Base-by-base conservation (phyloP, 345 rosid species). In the Rhodamnia rubescens region DNA sequence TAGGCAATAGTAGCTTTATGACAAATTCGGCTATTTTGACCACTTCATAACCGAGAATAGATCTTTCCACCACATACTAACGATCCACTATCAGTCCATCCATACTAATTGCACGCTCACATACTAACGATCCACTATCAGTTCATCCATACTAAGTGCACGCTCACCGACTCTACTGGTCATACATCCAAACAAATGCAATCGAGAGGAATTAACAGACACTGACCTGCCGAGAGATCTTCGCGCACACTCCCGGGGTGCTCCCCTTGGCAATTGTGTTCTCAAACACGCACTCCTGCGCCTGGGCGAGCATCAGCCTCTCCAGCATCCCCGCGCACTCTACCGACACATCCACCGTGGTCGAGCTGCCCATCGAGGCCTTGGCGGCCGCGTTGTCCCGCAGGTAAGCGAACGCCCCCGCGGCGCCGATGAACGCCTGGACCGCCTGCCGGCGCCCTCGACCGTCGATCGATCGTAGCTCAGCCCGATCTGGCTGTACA, bases 281-380 rank as follows among this genome's bases (percentile, higher is more conserved):
- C 90, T 97, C 99, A 75, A 97, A 97, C 24, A 97, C 99, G 85
- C 98, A 95, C 89, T 97, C 99, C 87, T 97, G 99, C 52, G 98
- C 99, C 87, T 97, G 98, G 12, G 99, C 99, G 53, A 96, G 88
- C 98, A 97, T 97, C 90, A 97, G 84, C 88, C 98, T 87, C 89
- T 97, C 99, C 89, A 97, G 86, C 99, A 97, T 97, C 56, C 97
- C 98, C 5, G 89, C 95, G 49, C 99, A 97, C 92, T 96, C 99
- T 84, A 93, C 92, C 74, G 98, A 92, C 84, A 97, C 83, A 85
- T 97, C 99, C 81, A 97, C 92, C 11, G 98, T 97, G 53, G 94
- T 90, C 32, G 95, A 93, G 80, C 91, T 91, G 69, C 96, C 99
- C 57, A 92, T 90, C 15, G 95, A 86, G 9, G 99, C 99, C 91